Evolutionary conservation across 306 rosid genomes (phyloP), one percentile per base, ranked within the genome.

Genomic region (Medicago arabica): DNA sequence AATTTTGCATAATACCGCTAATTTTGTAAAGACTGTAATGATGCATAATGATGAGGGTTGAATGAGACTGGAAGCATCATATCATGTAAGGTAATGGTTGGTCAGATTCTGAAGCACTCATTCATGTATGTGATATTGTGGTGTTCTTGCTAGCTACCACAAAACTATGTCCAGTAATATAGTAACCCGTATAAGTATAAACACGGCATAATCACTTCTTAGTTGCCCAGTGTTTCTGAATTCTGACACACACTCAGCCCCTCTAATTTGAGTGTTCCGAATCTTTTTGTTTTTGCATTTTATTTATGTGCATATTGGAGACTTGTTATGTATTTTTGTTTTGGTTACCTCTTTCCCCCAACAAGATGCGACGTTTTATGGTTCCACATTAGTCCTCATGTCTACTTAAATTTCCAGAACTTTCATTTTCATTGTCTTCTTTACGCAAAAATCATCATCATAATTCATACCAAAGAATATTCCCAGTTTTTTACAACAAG

Each of bases 1-100:
- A 58, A 12, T 23, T 12, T 23, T 23, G 16, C 9, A 58, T 9
- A 57, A 5, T 55, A 21, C 1, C 2, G 0, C 9, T 49, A 50
- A 16, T n/a, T 15, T 11, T 13, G 75, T 65, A 57, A 82, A 82
- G 82, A 68, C 38, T 8, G 85, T 21, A 82, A 82, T 82, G 82
- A 82, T 76, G 71, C 49, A 83, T 65, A 58, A 71, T 79, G 28
- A 83, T 78, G 55, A 72, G 75, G 15, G 72, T 76, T 84, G 84
- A 83, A 80, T 71, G 77, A 67, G 86, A 85, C 57, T 53, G 67
- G 75, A n/a, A 68, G 59, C 80, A 75, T 34, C 38, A 34, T 34
- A 34, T 34, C 7, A 51, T 46, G 73, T 61, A 40, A 63, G 70
- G 43, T 74, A 18, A 49, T 68, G 72, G 19, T 18, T 10, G 18